phyloP scores from a whole-genome alignment of 257 asterid genomes.

The Plantago ovata region DNA sequence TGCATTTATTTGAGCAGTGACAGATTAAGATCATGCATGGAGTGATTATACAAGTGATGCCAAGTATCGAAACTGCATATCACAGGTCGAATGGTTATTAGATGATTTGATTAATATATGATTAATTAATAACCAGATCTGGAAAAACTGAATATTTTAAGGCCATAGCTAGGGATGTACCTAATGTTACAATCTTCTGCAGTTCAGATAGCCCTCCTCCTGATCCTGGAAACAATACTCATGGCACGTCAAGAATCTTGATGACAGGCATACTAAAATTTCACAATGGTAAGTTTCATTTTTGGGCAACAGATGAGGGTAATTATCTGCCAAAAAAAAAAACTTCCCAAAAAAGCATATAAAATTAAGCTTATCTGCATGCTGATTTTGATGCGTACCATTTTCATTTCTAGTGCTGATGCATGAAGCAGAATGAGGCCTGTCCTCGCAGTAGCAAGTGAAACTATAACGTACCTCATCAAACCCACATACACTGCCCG shows the following conservation, averaged over 20 bases:
- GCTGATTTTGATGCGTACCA: not conserved
- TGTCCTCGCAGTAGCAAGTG: conserved; percentile 15
- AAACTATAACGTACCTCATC: conserved; percentile 5
- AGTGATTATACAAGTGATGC: conserved; percentile 1
- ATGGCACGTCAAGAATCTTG: not conserved
- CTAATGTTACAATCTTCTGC: conserved; percentile 21
- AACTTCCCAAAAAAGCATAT: not conserved
- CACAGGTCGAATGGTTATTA: not conserved
- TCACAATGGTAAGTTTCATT: not conserved
- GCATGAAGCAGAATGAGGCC: conserved; percentile 9
- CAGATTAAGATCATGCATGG: conserved; percentile 1
- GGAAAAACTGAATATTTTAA: not conserved
- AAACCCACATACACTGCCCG: conserved; percentile 32
- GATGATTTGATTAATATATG: not conserved
- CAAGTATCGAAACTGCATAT: conserved; percentile 1
- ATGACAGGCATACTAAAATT: not conserved
- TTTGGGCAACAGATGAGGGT: not conserved
- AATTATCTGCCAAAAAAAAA: not conserved
- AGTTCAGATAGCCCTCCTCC: conserved; percentile 11
- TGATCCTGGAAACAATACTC: conserved; percentile 15
- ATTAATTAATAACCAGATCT: not conserved
- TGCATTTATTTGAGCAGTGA: not conserved
- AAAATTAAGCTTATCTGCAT: not conserved
- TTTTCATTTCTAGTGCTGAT: not conserved
- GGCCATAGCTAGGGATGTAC: conserved; percentile 15